Conservation (phyloP, 1,284 basidiomycete genomes). For the Trichosporon inkin region DNA sequence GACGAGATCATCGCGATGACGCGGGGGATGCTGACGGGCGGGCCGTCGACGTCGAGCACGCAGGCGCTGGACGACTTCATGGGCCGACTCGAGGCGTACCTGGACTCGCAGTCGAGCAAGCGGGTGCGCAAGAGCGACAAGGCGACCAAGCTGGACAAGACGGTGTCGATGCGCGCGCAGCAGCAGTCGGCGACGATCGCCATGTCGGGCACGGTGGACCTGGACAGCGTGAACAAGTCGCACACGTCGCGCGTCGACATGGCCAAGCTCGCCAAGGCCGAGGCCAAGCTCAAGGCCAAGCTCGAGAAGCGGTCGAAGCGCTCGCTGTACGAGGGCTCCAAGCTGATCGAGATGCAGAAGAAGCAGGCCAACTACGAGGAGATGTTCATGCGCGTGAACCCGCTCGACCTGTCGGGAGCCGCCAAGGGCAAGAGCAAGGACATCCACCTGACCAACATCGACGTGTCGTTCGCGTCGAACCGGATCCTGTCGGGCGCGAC, state of each 20-base stretch:
- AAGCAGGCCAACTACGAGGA: slow-evolving; percentile 98
- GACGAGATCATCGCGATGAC: slow-evolving; percentile 80
- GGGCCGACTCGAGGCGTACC: slow-evolving; percentile 60
- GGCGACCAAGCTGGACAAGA: slow-evolving; percentile 79
- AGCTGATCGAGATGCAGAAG: slow-evolving; percentile 85
- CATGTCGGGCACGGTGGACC: slow-evolving; percentile 78
- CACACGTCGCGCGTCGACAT: slow-evolving; percentile 95
- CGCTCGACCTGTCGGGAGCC: slow-evolving; percentile 72
- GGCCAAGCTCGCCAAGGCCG: slow-evolving; percentile 96
- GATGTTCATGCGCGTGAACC: slow-evolving; percentile 99
- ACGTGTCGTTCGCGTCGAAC: slow-evolving; percentile 90
- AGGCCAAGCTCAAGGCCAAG: slow-evolving; percentile 95
- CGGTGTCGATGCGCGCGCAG: slow-evolving; percentile 84
- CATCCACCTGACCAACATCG: slow-evolving; percentile 90
- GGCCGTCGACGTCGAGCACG: slow-evolving; percentile 39
- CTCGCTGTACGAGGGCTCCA: slow-evolving; percentile 92
- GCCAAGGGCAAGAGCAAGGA: slow-evolving; percentile 93
- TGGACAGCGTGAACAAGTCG: slow-evolving; percentile 90
- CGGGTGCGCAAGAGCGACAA: slow-evolving; percentile 52
- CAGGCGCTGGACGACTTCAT: slow-evolving; percentile 49
- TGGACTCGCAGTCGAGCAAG: slow-evolving; percentile 63
- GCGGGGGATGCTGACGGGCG: slow-evolving; percentile 61
- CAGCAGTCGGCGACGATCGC: slow-evolving; percentile 79
- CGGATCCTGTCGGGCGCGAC: slow-evolving; percentile 76
- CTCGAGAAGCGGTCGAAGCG: slow-evolving; percentile 87